These are phyloP conservation scores for Celoporthe dispersa DNA, from an alignment of 2,329 filamentous ascomycete genomes.

Conservation along the genomic window DNA sequence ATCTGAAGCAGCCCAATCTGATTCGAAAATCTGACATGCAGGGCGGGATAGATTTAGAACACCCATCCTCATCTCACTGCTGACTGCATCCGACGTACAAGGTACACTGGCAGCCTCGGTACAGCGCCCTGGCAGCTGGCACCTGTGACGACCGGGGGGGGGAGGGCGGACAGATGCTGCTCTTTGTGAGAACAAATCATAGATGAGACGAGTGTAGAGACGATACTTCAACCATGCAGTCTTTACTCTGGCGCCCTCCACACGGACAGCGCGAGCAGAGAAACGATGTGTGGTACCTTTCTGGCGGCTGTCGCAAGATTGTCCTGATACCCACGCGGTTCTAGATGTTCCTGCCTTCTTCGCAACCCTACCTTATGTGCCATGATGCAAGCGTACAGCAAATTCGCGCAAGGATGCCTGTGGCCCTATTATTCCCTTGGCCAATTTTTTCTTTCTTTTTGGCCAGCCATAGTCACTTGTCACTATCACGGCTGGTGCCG, in stretches of 20 bases:
- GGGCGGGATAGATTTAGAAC: constrained; percentile 1
- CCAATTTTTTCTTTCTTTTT: too few species aligned
- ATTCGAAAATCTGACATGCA: neutral
- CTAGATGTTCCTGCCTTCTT: constrained; percentile 3
- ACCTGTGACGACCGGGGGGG: neutral
- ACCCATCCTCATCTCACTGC: constrained; percentile 1
- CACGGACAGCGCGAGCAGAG: neutral
- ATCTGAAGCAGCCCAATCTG: constrained; percentile 1
- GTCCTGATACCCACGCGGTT: neutral
- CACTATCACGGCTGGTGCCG: neutral
- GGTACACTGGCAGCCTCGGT: neutral
- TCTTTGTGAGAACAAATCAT: neutral
- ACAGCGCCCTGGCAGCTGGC: neutral
- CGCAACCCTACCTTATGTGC: constrained; percentile 12
- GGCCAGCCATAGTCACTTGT: neutral
- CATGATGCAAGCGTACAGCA: constrained; percentile 23
- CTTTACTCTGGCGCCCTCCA: neutral
- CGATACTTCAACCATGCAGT: neutral
- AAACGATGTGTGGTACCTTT: neutral
- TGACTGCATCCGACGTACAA: constrained; percentile 5
- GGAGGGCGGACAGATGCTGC: neutral
- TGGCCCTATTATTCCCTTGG: neutral
- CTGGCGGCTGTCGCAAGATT: neutral
- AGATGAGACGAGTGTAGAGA: neutral
- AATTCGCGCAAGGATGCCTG: constrained; percentile 2